These are phyloP conservation scores for Xylaria sp. DNA, from an alignment of 2,329 filamentous ascomycete genomes.

Conservation along the genomic window DNA sequence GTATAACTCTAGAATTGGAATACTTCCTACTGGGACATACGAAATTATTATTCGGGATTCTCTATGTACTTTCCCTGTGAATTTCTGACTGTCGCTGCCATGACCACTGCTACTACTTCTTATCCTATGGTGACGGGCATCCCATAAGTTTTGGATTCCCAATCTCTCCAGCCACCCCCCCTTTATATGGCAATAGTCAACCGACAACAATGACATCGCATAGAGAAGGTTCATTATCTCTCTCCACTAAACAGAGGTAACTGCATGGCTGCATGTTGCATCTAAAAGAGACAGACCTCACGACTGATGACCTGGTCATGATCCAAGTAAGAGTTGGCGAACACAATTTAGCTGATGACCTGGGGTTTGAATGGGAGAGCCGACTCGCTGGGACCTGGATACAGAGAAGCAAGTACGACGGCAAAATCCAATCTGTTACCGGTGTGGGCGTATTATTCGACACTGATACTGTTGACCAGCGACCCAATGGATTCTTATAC, in stretches of 20 bases:
- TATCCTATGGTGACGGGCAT: neutral
- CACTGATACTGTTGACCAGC: conserved; percentile 41
- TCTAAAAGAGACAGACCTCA: conserved; percentile 66
- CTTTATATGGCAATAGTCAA: too few relatives aligned
- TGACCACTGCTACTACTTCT: neutral
- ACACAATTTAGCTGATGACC: neutral
- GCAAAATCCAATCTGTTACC: conserved; percentile 55
- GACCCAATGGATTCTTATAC: conserved; percentile 44
- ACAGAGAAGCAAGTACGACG: neutral
- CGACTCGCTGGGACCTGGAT: neutral
- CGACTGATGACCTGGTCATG: conserved; percentile 64
- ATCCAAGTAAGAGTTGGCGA: conserved; percentile 64
- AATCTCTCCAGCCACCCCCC: neutral
- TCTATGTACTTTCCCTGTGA: too few relatives aligned
- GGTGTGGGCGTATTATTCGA: conserved; percentile 73
- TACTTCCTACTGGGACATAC: too few relatives aligned
- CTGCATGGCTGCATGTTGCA: conserved; percentile 69
- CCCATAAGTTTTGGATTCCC: neutral
- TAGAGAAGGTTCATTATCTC: conserved; percentile 73
- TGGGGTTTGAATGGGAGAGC: neutral
- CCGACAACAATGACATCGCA: conserved; percentile 59
- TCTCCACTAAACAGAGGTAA: conserved; percentile 64
- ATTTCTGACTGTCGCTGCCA: neutral
- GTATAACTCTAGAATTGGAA: too few relatives aligned
- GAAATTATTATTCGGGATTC: too few relatives aligned